These are phyloP conservation scores for Penicillium turbatum DNA, from an alignment of 495 filamentous ascomycete species.

Conservation along the genomic window DNA sequence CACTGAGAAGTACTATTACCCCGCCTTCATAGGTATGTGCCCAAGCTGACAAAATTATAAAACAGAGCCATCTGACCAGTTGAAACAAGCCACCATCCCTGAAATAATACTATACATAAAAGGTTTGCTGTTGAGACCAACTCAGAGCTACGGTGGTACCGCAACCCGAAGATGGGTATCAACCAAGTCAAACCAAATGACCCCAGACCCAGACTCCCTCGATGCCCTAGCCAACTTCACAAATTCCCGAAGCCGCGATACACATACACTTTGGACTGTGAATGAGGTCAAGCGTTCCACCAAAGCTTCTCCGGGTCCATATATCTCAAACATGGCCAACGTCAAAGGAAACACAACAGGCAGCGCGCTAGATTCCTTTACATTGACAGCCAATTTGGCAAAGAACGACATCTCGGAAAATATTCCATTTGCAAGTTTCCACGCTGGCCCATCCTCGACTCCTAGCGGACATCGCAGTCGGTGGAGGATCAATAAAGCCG, in stretches of 20 bases:
- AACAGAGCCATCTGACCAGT: neutral
- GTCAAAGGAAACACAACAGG: slow-evolving; percentile 27
- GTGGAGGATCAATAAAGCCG: slow-evolving; percentile 30
- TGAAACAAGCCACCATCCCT: neutral
- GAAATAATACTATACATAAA: slow-evolving; percentile 1
- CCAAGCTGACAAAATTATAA: too few species aligned
- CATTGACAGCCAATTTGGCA: slow-evolving; percentile 9
- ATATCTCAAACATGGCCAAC: slow-evolving; percentile 28
- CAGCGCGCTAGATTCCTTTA: slow-evolving; percentile 19
- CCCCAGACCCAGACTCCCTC: slow-evolving; percentile 18
- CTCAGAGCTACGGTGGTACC: slow-evolving; percentile 17
- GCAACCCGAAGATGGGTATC: slow-evolving; percentile 26
- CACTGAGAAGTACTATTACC: too few species aligned
- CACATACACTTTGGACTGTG: slow-evolving; percentile 22
- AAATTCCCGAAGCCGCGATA: slow-evolving; percentile 21
- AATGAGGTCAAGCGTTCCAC: slow-evolving; percentile 19
- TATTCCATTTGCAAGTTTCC: slow-evolving; percentile 23
- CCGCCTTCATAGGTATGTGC: too few species aligned
- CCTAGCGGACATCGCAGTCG: slow-evolving; percentile 31
- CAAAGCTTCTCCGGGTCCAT: slow-evolving; percentile 22
- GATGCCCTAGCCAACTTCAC: slow-evolving; percentile 21
- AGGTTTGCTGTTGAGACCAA: neutral
- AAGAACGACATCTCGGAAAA: slow-evolving; percentile 24
- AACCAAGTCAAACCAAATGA: slow-evolving; percentile 29
- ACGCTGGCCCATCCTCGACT: slow-evolving; percentile 19